Evolutionary conservation across 106 monocot genomes (phyloP), one percentile per base, ranked within the genome.

Genomic region (Dendrobium chrysotoxum): DNA sequence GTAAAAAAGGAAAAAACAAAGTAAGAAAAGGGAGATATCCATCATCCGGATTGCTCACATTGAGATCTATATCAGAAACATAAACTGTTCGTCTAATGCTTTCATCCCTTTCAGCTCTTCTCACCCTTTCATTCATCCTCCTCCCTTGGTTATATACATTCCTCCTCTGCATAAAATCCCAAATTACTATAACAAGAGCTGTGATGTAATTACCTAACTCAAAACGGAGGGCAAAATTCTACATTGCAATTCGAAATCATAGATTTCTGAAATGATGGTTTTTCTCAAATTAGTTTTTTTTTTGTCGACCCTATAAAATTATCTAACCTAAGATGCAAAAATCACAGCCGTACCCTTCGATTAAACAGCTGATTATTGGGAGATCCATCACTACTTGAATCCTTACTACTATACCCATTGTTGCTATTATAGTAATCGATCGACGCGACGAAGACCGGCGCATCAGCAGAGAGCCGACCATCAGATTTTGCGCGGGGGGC

Each of bases 31-130:
- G 76, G 39, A 28, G 21, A 26, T 74, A 58, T 26, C 13, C 10
- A 65, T 25, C 39, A 47, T 28, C 11, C 47, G 11, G 67, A 44
- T 4, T 35, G 35, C 90, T 94, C 80, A 96, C 96, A 85, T 90
- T 82, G 57, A 83, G 90, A 89, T 94, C 96, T 65, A 96, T 92
- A 67, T 96, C 93, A 82, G 92, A 92, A 50, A 96, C 92, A 85
- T 96, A 96, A 5, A 96, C 89, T 79, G 96, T 96, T 53, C 94
- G 76, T 78, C 90, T 83, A 79, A 96, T 90, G 57, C 88, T 85
- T 16, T 92, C 93, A 75, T 94, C 94, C 77, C 80, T 86, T 15
- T 92, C 87, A 79, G 86, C 87, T 78, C 77, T 88, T 35, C 79
- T 76, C 65, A 87, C 82, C 77, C 85, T 83, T 16, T 88, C 87